Evolutionary conservation across 2,329 filamentous ascomycete genomes (phyloP), one percentile per base, ranked within the genome.

Genomic region (Ophiosphaerella narmari): DNA sequence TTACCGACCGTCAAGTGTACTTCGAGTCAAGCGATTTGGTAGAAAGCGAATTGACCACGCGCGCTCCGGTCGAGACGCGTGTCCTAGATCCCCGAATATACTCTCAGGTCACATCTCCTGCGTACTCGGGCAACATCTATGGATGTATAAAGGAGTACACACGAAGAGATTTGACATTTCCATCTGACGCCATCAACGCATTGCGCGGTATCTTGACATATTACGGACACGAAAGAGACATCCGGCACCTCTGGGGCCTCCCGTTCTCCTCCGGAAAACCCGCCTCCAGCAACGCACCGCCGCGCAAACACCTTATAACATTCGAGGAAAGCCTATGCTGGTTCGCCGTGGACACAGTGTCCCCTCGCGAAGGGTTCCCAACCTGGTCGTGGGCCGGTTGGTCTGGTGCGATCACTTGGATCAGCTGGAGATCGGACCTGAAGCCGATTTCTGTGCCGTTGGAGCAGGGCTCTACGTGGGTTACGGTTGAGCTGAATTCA

Each of bases 321-420:
- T 39, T 40, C 12, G 14, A 13, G 18, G 35, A 31, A 29, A 46
- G 43, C 13, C n/a, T 39, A 7, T 11, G 24, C 7, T 46, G 36
- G 37, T 33, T 24, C 12, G 13, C 35, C 4, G 13, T n/a, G 9
- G 26, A 26, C 13, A 4, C 5, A 4, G 26, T 16, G 9, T 21
- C 9, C 8, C 43, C 36, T n/a, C 43, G 43, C n/a, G 26, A 46
- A 40, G 43, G 43, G n/a, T 46, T 46, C n/a, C 43, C 43, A 18
- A 39, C 24, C 13, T 46, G 36, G 43, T 46, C 36, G 8, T 46
- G 36, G 35, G 13, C 36, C 2, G 43, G 43, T 16, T 46, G 43
- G 43, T 12, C 12, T 11, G 16, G n/a, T 13, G 16, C n/a, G 21
- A 16, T 46, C 16, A n/a, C 7, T 4, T 46, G 32, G 33, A 8